These are phyloP conservation scores for Flaveria robusta DNA, from an alignment of 129 eudicot genomes.

Conservation along the genomic window DNA sequence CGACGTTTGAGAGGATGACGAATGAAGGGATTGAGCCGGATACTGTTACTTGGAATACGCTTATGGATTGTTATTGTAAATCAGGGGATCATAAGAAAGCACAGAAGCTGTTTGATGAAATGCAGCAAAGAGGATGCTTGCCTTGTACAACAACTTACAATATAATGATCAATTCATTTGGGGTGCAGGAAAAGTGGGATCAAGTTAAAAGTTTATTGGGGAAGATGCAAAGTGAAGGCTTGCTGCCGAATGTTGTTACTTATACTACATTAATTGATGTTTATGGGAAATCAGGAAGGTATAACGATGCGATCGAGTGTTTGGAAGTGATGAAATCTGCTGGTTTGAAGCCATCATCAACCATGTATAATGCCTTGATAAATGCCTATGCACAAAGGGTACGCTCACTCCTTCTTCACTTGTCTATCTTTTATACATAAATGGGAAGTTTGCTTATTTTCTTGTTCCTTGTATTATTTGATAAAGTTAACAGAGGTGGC, in stretches of 20 bases:
- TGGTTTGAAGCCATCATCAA: conserved; percentile 82
- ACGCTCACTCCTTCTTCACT: conserved; percentile 13
- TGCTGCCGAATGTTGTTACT: conserved; percentile 81
- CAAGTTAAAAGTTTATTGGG: conserved; percentile 64
- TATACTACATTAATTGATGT: conserved; percentile 83
- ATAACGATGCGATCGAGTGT: conserved; percentile 86
- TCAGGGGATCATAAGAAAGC: conserved; percentile 71
- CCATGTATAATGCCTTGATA: conserved; percentile 95
- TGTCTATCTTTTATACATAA: background rate
- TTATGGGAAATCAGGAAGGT: conserved; percentile 90
- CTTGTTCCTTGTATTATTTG: background rate
- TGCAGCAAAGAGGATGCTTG: conserved; percentile 68
- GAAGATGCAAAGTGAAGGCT: conserved; percentile 87
- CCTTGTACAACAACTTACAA: conserved; percentile 87
- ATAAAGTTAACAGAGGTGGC: background rate
- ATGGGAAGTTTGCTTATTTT: background rate
- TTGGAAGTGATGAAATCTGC: conserved; percentile 85
- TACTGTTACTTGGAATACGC: conserved; percentile 85
- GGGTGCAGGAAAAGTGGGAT: conserved; percentile 83
- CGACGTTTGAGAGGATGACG: conserved; percentile 71
- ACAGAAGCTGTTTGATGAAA: conserved; percentile 67
- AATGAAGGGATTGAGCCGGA: conserved; percentile 85
- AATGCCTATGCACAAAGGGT: conserved; percentile 98
- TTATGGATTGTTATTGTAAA: conserved; percentile 86
- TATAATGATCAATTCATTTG: conserved; percentile 83